Base-by-base conservation (phyloP, 1,139 yeast species). In the Yamadazyma blattariae region DNA sequence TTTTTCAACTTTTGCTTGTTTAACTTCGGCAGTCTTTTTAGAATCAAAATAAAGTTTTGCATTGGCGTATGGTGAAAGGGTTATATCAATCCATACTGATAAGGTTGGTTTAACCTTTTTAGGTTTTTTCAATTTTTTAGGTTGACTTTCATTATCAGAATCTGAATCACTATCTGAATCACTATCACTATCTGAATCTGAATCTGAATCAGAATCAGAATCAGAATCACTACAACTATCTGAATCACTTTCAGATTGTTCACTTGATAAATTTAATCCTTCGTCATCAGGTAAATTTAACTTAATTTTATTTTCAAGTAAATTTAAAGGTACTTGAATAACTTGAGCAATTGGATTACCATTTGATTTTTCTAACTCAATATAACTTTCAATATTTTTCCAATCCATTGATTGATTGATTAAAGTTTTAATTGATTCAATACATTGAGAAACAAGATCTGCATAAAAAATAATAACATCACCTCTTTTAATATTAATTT, bases 401-500 rank as follows among this genome's bases (percentile, higher is more conserved):
- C 98, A 92, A 55, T 92, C 97, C 90, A 88, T 87, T 45, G 88
- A 94, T 53, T 87, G 95, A 35, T 82, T 80, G 5, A 90, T 46
- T 37, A 87, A 61, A 1, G 66, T 66, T 40, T 80, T 82, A 7
- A 92, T 83, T 9, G 87, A 82, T 11, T 57, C 62, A 39, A 77
- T 81, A 32, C 95, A 89, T 18, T 77, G 77, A 36, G 84, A 92
- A 3, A 90, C 90, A 25, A 77, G 53, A 22, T 78, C 79, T 3
- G 94, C 83, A 53, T 84, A 72, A 26, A 71, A 64, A 40, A 86
- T 84, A 27, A 92, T 79, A 5, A 86, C 67, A 45, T 79, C 82
- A 11, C 96, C 97, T 47, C 81, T 82, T 40, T 67, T 66, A 38
- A 75, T 76, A 48, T 87, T 85, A 5, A 71, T 51, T 30, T 74